Conservation (phyloP, 495 filamentous ascomycete species). For the Penicillium robsamsonii region DNA sequence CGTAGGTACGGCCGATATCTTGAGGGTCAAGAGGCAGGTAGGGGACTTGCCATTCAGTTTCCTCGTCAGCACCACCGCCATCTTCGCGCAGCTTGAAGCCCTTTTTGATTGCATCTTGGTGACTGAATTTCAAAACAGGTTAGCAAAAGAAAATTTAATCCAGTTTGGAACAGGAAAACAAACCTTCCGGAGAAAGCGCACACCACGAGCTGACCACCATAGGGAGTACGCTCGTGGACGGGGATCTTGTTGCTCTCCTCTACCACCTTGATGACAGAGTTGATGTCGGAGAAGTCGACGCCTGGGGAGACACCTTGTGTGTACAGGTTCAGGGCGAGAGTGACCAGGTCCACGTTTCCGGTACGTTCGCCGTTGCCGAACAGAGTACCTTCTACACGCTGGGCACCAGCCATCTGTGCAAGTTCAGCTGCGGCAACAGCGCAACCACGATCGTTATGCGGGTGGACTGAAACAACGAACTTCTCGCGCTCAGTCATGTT, state of each 20-base stretch:
- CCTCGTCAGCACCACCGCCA: constrained; percentile 55
- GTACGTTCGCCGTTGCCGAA: constrained; percentile 97
- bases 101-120: constrained; percentile 98
- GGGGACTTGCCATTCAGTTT: constrained; percentile 65
- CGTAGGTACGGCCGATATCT: constrained; percentile 94
- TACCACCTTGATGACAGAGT: constrained; percentile 81
- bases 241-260: constrained; percentile 95
- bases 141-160: constrained; percentile 58
- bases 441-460: constrained; percentile 94
- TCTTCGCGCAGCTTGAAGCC: constrained; percentile 76
- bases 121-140: constrained; percentile 51
- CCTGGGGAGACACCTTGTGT: constrained; percentile 88
- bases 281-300: constrained; percentile 91
- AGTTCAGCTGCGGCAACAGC: constrained; percentile 85
- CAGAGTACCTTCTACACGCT: constrained; percentile 90
- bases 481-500: constrained; percentile 77
- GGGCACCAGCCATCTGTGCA: constrained; percentile 95
- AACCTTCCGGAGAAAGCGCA: constrained; percentile 20
- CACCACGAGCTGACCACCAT: constrained; percentile 64
- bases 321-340: constrained; percentile 91
- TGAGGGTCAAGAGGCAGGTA: constrained; percentile 92
- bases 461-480: constrained; percentile 80
- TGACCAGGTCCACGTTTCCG: constrained; percentile 95
- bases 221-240: constrained; percentile 83
- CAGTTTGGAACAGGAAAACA: constrained; percentile 25